Evolutionary conservation across 805 yeast species (phyloP).

Genomic region (Teunomyces pallodes): DNA sequence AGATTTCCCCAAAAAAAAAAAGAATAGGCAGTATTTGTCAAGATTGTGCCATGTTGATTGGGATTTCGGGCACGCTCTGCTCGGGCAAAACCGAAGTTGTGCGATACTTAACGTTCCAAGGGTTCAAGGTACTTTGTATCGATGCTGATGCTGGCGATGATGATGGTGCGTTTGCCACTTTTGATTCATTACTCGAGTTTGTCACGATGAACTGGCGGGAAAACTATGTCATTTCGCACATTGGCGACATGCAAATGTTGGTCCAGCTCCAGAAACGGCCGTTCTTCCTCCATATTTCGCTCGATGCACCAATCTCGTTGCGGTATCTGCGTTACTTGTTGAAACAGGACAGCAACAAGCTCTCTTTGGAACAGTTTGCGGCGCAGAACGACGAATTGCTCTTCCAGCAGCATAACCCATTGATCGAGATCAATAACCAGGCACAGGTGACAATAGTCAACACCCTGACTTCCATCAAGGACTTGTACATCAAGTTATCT

Average conservation of each 20-base stretch:
- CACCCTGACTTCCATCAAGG: conserved; percentile 34
- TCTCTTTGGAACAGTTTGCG: conserved; percentile 37
- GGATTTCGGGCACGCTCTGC: conserved; percentile 66
- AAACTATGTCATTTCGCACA: conserved; percentile 57
- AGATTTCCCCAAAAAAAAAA: background rate
- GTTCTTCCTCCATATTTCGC: conserved; percentile 73
- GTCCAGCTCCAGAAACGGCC: conserved; percentile 63
- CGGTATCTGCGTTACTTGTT: conserved; percentile 40
- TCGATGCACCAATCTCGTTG: conserved; percentile 66
- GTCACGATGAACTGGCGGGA: conserved; percentile 68
- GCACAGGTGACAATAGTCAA: conserved; percentile 46
- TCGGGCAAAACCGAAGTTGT: conserved; percentile 69
- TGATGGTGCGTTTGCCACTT: conserved; percentile 29
- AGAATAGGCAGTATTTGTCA: background rate
- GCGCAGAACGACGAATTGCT: conserved; percentile 34
- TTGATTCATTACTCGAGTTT: conserved; percentile 50
- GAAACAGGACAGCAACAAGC: conserved; percentile 11
- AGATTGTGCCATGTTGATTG: conserved; percentile 55
- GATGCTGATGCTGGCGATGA: conserved; percentile 2
- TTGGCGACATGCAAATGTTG: conserved; percentile 43
- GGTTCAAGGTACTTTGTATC: conserved; percentile 40
- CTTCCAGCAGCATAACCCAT: conserved; percentile 46
- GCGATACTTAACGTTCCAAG: conserved; percentile 52
- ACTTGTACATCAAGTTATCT: conserved; percentile 37
- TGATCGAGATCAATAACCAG: conserved; percentile 57